These are phyloP conservation scores for Eucalyptus marginata DNA, from an alignment of 345 rosid species.

Conservation along the genomic window DNA sequence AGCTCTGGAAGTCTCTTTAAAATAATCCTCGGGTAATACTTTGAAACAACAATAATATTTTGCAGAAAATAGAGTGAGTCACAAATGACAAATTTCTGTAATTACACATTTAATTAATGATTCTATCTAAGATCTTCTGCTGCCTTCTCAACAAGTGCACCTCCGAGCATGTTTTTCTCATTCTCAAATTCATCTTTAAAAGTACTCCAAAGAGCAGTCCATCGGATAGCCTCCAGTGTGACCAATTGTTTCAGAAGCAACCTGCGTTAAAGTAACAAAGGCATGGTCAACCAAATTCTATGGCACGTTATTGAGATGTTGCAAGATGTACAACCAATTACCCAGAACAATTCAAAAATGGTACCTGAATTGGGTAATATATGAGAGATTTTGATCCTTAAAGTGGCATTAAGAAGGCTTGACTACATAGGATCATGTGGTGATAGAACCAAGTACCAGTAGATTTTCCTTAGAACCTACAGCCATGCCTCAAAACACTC, in stretches of 20 bases:
- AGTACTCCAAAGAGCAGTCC: conserved; percentile 81
- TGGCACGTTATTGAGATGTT: not conserved
- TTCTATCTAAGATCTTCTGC: conserved; percentile 74
- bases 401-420: conserved; percentile 47
- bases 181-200: conserved; percentile 80
- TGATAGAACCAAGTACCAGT: conserved; percentile 66
- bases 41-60: conserved; percentile 90
- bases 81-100: not conserved
- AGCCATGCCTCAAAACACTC: not conserved
- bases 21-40: conserved; percentile 77
- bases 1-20: conserved; percentile 79
- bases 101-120: conserved; percentile 50
- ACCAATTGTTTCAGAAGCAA: conserved; percentile 32
- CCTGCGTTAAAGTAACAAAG: conserved; percentile 16
- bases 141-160: conserved; percentile 77
- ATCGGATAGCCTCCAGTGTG: conserved; percentile 65
- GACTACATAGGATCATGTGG: conserved; percentile 84
- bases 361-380: no score
- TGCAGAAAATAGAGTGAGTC: conserved; percentile 12
- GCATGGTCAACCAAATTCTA: not conserved
- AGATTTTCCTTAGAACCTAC: conserved; percentile 68
- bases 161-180: conserved; percentile 59
- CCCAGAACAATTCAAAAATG: not conserved
- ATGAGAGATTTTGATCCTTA: not conserved
- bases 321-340: not conserved